Percentiles rank a stretch among this genome's conserved stretches.
phyloP scores from a whole-genome alignment of 2,329 filamentous ascomycete genomes.

The Pyrenophora teres region DNA sequence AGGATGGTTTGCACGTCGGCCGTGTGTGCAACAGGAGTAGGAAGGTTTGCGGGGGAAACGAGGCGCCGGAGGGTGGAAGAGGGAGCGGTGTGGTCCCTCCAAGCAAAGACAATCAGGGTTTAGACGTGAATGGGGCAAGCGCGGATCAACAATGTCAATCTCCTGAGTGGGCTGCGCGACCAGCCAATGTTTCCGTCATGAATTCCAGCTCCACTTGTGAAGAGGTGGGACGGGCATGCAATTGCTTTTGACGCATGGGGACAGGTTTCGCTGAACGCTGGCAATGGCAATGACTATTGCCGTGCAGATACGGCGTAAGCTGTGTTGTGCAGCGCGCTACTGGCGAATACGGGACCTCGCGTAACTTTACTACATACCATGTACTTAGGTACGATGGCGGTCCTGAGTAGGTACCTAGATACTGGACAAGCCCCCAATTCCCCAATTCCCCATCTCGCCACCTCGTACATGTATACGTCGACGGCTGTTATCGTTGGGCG shows the following conservation, averaged over 20 bases:
- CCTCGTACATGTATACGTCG: too few species aligned
- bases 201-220: not conserved
- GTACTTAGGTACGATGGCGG: too few species aligned
- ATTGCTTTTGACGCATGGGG: slow-evolving; percentile 15
- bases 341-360: slow-evolving; percentile 21
- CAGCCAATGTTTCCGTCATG: not conserved
- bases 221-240: not conserved
- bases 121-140: slow-evolving; percentile 31
- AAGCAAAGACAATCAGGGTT: slow-evolving; percentile 32
- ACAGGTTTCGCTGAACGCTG: slow-evolving; percentile 32
- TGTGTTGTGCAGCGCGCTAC: slow-evolving; percentile 27
- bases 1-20: not conserved
- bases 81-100: slow-evolving; percentile 36
- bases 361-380: slow-evolving; percentile 13
- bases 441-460: too few species aligned
- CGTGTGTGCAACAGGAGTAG: slow-evolving; percentile 1
- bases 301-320: slow-evolving; percentile 4
- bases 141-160: slow-evolving; percentile 20
- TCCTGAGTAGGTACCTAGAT: too few species aligned
- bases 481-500: slow-evolving; percentile 43
- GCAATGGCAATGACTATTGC: not conserved
- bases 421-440: too few species aligned
- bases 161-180: slow-evolving; percentile 7
- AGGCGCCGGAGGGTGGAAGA: slow-evolving; percentile 19
- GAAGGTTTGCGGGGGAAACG: slow-evolving; percentile 22